Percentiles rank a stretch among this genome's conserved stretches.
Conservation (phyloP, 306 rosid species). For the Prunus mume region DNA sequence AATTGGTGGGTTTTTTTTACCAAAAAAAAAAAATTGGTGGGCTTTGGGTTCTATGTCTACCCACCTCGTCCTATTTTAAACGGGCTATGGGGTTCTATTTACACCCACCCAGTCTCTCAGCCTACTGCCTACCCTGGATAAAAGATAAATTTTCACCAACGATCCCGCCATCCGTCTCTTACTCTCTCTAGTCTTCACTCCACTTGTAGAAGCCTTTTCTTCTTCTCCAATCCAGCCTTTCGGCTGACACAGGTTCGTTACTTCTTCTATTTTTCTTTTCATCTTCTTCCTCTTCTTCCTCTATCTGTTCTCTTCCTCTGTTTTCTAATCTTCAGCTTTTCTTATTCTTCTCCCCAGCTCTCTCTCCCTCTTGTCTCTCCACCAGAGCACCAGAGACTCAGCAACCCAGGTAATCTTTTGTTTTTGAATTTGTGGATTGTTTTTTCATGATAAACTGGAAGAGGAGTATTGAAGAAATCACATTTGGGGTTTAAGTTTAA, state of each 20-base stretch:
- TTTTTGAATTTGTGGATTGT: not conserved
- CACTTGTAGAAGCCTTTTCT: not conserved
- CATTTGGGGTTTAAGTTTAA: not conserved
- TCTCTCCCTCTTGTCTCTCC: not conserved
- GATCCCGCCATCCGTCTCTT: not conserved
- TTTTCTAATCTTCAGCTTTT: not conserved
- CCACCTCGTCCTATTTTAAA: not conserved
- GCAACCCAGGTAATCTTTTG: not conserved
- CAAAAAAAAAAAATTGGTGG: not conserved
- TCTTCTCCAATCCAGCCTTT: not conserved
- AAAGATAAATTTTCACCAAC: not conserved
- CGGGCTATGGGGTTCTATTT: not conserved
- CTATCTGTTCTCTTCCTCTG: no score
- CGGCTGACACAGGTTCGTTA: not conserved
- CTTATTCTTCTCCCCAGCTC: not conserved
- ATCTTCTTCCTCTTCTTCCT: not conserved
- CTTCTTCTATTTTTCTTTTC: not conserved
- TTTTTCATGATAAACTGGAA: not conserved
- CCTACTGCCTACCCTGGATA: not conserved
- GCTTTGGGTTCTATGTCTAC: not conserved
- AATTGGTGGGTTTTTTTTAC: not conserved
- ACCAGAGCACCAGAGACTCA: not conserved
- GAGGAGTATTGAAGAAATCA: not conserved
- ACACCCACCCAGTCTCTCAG: not conserved
- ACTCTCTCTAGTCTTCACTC: not conserved